Conservation (phyloP, 1,284 basidiomycete genomes). For the Takashimella koratensis region DNA sequence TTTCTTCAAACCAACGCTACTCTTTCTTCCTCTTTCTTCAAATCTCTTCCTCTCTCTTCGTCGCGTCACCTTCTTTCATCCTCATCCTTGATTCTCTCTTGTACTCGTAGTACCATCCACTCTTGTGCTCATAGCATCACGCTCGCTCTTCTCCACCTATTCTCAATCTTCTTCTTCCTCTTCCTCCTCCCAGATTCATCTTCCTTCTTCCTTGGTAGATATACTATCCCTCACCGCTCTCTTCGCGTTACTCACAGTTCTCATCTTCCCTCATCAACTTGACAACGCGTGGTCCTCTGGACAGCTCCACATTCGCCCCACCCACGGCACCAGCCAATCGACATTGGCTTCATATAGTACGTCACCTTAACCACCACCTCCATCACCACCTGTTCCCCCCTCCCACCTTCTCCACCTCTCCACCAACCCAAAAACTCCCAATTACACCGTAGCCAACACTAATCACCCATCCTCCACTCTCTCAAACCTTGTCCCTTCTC, state of each 20-base stretch:
- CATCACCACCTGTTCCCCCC: background rate
- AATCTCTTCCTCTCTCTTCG: background rate
- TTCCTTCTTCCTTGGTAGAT: too few relatives aligned
- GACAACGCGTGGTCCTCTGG: too few relatives aligned
- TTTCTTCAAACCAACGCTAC: too few relatives aligned
- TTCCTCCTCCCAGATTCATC: too few relatives aligned
- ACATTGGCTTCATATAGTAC: too few relatives aligned
- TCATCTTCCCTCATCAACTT: background rate
- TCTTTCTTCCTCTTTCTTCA: conserved; percentile 1
- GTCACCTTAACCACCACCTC: background rate
- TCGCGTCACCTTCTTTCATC: conserved; percentile 3
- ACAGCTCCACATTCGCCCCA: too few relatives aligned
- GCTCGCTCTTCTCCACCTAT: conserved; percentile 1
- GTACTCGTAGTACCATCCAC: background rate
- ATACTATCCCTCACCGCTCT: background rate
- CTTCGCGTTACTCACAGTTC: background rate
- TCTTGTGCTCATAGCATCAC: conserved; percentile 1
- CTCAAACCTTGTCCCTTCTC: background rate
- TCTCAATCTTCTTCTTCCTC: background rate
- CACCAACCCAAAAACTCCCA: too few relatives aligned
- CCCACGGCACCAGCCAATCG: too few relatives aligned
- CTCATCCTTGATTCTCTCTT: conserved; percentile 3
- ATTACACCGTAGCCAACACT: background rate
- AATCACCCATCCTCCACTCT: background rate
- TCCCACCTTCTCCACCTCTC: background rate